Conservation (phyloP, 1,284 basidiomycete genomes). For the Gymnopus androsaceus region DNA sequence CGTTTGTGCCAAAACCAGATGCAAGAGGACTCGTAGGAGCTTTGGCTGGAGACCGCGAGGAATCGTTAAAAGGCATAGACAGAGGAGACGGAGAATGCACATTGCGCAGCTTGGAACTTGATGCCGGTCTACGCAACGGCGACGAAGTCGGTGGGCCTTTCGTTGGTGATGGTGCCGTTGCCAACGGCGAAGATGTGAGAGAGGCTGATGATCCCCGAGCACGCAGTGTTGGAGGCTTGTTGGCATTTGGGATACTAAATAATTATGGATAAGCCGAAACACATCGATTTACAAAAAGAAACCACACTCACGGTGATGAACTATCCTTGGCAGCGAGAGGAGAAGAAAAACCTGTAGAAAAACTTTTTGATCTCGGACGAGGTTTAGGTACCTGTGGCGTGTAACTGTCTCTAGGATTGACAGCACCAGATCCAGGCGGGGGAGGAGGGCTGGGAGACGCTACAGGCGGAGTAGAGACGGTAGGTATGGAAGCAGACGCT, state of each 20-base stretch:
- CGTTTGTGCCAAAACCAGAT: slow-evolving; percentile 13
- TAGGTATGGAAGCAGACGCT: neutral
- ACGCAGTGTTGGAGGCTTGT: slow-evolving; percentile 13
- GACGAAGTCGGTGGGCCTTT: slow-evolving; percentile 22
- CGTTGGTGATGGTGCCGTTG: slow-evolving; percentile 16
- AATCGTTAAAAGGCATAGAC: slow-evolving; percentile 44
- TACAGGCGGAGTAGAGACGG: neutral
- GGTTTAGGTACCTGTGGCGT: slow-evolving; percentile 46
- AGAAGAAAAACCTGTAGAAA: slow-evolving; percentile 62
- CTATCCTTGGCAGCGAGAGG: slow-evolving; percentile 29
- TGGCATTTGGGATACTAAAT: neutral
- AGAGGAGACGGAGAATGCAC: slow-evolving; percentile 52
- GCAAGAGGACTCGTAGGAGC: slow-evolving; percentile 18
- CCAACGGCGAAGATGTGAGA: neutral
- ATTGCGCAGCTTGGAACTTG: slow-evolving; percentile 24
- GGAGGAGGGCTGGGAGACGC: neutral
- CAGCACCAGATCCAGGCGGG: slow-evolving; percentile 17
- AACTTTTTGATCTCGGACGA: slow-evolving; percentile 71
- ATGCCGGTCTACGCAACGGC: slow-evolving; percentile 16
- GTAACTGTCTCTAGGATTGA: slow-evolving; percentile 62
- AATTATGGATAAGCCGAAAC: neutral
- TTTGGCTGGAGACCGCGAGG: slow-evolving; percentile 15
- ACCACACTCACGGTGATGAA: slow-evolving; percentile 6
- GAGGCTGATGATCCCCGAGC: slow-evolving; percentile 6
- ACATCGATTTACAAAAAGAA: neutral